Conservation (phyloP, 1,139 yeast species). For the Candida sojae region DNA sequence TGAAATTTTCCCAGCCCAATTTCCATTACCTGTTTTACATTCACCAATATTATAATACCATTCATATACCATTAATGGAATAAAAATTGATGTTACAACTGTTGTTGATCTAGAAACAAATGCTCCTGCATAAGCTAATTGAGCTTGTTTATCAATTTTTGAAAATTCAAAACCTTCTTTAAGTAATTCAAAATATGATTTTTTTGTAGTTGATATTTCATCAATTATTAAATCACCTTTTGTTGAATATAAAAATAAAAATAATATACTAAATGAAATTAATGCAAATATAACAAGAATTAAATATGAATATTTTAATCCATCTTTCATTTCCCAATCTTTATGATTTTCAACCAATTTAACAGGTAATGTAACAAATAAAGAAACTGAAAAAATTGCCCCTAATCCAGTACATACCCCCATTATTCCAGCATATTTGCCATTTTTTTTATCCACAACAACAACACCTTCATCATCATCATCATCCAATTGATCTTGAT, state of each 20-base stretch:
- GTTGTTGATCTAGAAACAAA: slow-evolving; percentile 68
- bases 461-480: background rate
- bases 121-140: slow-evolving; percentile 61
- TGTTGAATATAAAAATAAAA: slow-evolving; percentile 42
- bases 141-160: slow-evolving; percentile 30
- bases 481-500: slow-evolving; percentile 15
- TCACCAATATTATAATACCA: slow-evolving; percentile 52
- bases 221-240: slow-evolving; percentile 3
- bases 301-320: slow-evolving; percentile 50
- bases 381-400: slow-evolving; percentile 59
- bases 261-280: slow-evolving; percentile 36
- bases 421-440: slow-evolving; percentile 59
- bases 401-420: slow-evolving; percentile 70
- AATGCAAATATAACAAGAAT: slow-evolving; percentile 50
- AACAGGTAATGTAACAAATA: slow-evolving; percentile 51
- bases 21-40: slow-evolving; percentile 41
- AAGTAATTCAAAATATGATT: slow-evolving; percentile 35
- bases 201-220: background rate
- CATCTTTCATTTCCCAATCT: slow-evolving; percentile 31
- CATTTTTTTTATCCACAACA: slow-evolving; percentile 34
- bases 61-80: slow-evolving; percentile 63
- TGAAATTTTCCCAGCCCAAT: slow-evolving; percentile 31
- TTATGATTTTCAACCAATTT: slow-evolving; percentile 27
- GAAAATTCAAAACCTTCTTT: slow-evolving; percentile 45
- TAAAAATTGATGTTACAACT: slow-evolving; percentile 59